Conservation (phyloP, 352 stramenopile species). For the Pythium dissotocum region DNA sequence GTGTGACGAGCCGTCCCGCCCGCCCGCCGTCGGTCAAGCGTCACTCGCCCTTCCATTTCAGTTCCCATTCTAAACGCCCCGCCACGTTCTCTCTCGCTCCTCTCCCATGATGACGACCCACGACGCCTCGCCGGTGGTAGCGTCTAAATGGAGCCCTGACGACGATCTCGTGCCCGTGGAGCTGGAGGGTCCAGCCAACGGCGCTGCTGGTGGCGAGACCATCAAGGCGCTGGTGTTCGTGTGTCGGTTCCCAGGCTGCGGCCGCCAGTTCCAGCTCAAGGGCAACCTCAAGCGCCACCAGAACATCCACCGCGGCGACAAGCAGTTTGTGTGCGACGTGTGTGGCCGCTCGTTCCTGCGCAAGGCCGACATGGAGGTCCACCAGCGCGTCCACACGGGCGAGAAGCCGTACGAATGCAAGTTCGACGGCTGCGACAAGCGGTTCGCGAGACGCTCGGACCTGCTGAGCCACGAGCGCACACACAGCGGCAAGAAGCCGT, state of each 20-base stretch:
- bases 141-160: conserved; percentile 14
- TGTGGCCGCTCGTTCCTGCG: conserved; percentile 44
- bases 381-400: conserved; percentile 47
- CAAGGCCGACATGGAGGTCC: conserved; percentile 49
- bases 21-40: conserved; percentile 6
- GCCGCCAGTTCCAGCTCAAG: conserved; percentile 37
- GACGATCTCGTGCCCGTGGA: conserved; percentile 22
- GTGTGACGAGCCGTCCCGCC: not conserved
- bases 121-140: not conserved
- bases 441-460: conserved; percentile 51
- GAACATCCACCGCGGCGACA: conserved; percentile 39
- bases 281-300: conserved; percentile 46
- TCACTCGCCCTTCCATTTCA: not conserved
- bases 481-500: conserved; percentile 45
- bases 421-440: conserved; percentile 34
- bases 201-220: not conserved
- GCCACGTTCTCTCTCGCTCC: not conserved
- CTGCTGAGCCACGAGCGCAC: conserved; percentile 54
- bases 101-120: not conserved
- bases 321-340: conserved; percentile 34
- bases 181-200: not conserved
- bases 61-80: not conserved
- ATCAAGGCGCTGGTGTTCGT: conserved; percentile 16
- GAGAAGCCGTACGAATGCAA: conserved; percentile 49
- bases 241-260: conserved; percentile 34